These are phyloP conservation scores for Pleurotus tuber-regium DNA, from an alignment of 768 basidiomycete species.

Conservation along the genomic window DNA sequence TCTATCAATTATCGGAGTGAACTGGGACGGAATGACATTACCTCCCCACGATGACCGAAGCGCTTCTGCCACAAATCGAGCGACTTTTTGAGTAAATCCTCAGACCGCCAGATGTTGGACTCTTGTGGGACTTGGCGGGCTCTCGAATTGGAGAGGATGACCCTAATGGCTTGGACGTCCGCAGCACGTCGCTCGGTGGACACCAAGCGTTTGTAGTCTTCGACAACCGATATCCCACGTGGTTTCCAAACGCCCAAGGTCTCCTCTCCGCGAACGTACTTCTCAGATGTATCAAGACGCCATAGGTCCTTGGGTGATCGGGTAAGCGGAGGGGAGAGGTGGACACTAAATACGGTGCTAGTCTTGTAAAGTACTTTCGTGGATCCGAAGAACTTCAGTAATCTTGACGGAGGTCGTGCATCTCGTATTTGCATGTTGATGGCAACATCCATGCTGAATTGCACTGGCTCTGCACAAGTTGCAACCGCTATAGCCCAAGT, in stretches of 20 bases:
- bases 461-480: constrained; percentile 79
- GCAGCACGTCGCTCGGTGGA: constrained; percentile 73
- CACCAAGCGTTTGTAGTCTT: constrained; percentile 78
- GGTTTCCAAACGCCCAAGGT: constrained; percentile 80
- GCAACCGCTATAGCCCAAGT: constrained; percentile 81
- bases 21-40: constrained; percentile 27
- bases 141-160: constrained; percentile 61
- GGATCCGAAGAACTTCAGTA: constrained; percentile 74
- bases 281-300: constrained; percentile 92
- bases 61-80: constrained; percentile 82
- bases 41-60: constrained; percentile 75
- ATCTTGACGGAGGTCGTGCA: constrained; percentile 75
- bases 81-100: constrained; percentile 62
- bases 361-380: constrained; percentile 76
- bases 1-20: constrained; percentile 16
- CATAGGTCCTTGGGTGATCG: constrained; percentile 88
- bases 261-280: constrained; percentile 94
- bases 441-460: constrained; percentile 86
- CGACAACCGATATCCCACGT: constrained; percentile 83
- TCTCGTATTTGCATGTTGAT: constrained; percentile 83
- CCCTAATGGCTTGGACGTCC: constrained; percentile 87
- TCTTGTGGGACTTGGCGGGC: constrained; percentile 49
- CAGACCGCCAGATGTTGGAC: constrained; percentile 62
- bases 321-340: constrained; percentile 79
- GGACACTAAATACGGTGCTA: constrained; percentile 81